Conservation (phyloP, 1,139 yeast species). For the Kodamaea derodonti region DNA sequence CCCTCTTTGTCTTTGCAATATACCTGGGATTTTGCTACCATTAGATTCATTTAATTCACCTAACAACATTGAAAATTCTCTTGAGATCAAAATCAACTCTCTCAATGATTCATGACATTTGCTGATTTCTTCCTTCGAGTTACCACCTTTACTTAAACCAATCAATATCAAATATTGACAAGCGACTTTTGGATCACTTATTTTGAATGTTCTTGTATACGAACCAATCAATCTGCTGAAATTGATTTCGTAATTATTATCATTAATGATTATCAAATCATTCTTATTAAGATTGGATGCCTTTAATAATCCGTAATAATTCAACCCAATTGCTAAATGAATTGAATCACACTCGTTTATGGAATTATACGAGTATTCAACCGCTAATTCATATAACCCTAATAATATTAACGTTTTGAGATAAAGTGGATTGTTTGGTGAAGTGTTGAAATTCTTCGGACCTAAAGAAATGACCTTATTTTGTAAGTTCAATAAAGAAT, state of each 20-base stretch:
- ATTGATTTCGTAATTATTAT: conserved; percentile 46
- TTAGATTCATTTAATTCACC: conserved; percentile 69
- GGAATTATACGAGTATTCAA: conserved; percentile 59
- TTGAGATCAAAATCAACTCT: conserved; percentile 79
- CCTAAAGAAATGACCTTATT: conserved; percentile 70
- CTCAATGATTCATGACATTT: conserved; percentile 77
- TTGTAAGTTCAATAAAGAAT: conserved; percentile 72
- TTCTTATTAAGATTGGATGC: conserved; percentile 35
- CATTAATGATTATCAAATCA: conserved; percentile 32
- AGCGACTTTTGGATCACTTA: conserved; percentile 85
- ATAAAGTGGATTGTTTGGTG: conserved; percentile 68
- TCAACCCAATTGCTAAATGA: conserved; percentile 80
- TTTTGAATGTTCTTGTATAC: conserved; percentile 77
- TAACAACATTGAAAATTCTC: conserved; percentile 75
- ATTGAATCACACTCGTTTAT: conserved; percentile 82
- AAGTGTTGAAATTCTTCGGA: conserved; percentile 60
- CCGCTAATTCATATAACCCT: conserved; percentile 82
- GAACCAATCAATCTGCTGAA: conserved; percentile 62
- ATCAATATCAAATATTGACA: conserved; percentile 80
- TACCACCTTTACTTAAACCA: conserved; percentile 47
- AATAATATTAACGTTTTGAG: conserved; percentile 69
- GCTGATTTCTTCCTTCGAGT: conserved; percentile 42
- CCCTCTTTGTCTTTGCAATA: conserved; percentile 74
- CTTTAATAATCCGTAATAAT: conserved; percentile 68
- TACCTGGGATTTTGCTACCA: conserved; percentile 80